These are phyloP conservation scores for Willaertia magna DNA, from an alignment of 208 protist genomes.

Conservation along the genomic window DNA sequence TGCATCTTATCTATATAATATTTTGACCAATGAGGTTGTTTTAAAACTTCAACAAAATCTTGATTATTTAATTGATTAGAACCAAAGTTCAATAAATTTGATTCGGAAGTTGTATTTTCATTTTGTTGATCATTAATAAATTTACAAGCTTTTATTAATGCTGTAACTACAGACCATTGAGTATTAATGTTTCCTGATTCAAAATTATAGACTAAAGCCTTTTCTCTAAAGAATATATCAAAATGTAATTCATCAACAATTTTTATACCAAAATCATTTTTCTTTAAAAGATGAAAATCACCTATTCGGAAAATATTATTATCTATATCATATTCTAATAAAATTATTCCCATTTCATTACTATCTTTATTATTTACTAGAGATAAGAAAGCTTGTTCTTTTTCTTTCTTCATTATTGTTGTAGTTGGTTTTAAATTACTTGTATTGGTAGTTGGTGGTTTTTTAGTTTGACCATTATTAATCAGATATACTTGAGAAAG, in stretches of 20 bases:
- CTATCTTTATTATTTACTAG: background rate
- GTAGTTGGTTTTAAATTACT: too few relatives aligned
- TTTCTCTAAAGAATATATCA: background rate
- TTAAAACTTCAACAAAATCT: too few relatives aligned
- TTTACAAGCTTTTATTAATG: background rate
- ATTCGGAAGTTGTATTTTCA: too few relatives aligned
- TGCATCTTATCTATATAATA: background rate
- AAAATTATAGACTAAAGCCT: background rate
- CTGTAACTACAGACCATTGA: background rate
- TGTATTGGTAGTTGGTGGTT: too few relatives aligned
- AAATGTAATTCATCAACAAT: background rate
- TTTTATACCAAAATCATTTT: background rate
- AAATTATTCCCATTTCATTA: background rate
- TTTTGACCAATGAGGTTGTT: background rate
- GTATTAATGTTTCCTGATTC: background rate
- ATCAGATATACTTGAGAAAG: too few relatives aligned
- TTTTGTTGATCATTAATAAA: background rate
- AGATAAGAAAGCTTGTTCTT: background rate
- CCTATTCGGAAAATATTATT: background rate
- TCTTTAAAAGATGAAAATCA: background rate
- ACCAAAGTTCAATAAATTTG: too few relatives aligned
- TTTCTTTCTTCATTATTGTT: background rate
- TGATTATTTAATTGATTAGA: too few relatives aligned
- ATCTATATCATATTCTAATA: background rate
- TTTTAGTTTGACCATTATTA: too few relatives aligned